Evolutionary conservation across 1,284 basidiomycete species (phyloP).

Genomic region (Irpex sp.): DNA sequence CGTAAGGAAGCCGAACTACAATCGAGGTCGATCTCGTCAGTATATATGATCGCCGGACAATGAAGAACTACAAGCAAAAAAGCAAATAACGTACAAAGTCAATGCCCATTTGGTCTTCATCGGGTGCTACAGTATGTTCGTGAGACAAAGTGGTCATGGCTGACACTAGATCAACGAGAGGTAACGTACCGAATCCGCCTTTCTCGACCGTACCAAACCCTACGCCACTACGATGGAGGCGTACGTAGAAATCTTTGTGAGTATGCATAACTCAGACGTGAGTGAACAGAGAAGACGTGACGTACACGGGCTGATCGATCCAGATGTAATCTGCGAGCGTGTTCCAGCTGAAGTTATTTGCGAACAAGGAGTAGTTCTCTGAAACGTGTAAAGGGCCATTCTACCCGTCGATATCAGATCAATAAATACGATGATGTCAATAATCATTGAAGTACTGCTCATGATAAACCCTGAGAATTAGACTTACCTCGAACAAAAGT

Average conservation of each 20-base stretch:
- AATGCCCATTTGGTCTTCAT: constrained; percentile 61
- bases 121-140: constrained; percentile 35
- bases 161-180: background rate
- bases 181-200: constrained; percentile 20
- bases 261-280: background rate
- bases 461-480: background rate
- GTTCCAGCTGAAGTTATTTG: constrained; percentile 54
- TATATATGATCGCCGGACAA: too few species aligned
- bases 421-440: background rate
- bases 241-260: background rate
- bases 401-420: constrained; percentile 25
- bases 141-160: background rate
- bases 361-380: constrained; percentile 39
- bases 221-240: constrained; percentile 30
- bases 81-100: constrained; percentile 69
- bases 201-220: constrained; percentile 64
- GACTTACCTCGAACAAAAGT: constrained; percentile 52
- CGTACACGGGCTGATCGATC: constrained; percentile 65
- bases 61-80: too few species aligned
- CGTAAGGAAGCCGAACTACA: constrained; percentile 21
- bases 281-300: background rate
- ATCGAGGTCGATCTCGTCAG: too few species aligned
- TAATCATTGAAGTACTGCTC: too few species aligned
- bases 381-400: constrained; percentile 62
- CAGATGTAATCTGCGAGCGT: constrained; percentile 61